These are phyloP conservation scores for Erythrophleum fordii DNA, from an alignment of 306 rosid species.

Conservation along the genomic window DNA sequence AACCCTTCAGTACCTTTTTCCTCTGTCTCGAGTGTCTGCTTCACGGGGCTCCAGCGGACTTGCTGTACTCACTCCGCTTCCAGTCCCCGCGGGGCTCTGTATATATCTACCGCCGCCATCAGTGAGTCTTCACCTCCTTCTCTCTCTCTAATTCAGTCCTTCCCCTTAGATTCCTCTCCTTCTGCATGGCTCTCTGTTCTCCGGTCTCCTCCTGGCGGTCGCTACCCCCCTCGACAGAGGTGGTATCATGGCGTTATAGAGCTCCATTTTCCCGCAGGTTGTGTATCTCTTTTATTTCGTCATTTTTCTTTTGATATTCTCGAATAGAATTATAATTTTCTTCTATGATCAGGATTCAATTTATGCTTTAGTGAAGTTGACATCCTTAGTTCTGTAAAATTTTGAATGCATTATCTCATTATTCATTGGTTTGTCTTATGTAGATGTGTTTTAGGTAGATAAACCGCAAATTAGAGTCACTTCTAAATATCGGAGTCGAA, in stretches of 20 bases:
- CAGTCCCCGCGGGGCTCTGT: too few species aligned
- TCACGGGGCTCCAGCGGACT: too few species aligned
- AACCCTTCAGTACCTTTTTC: too few species aligned
- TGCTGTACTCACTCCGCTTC: too few species aligned
- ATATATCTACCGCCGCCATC: background rate
- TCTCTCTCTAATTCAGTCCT: background rate
- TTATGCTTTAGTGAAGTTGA: background rate
- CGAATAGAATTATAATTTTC: background rate
- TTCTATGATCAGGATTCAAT: background rate
- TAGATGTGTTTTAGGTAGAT: background rate
- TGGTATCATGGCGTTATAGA: background rate
- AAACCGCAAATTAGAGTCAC: background rate
- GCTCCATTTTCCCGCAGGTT: background rate
- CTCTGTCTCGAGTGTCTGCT: too few species aligned
- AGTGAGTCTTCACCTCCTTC: background rate
- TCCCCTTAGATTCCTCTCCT: background rate
- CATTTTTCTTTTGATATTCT: background rate
- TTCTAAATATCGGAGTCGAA: background rate
- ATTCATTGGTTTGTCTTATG: background rate
- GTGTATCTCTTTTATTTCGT: background rate
- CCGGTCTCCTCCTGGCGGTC: background rate
- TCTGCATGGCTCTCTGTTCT: constrained; percentile 2
- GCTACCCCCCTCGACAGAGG: too few species aligned
- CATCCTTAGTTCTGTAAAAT: background rate
- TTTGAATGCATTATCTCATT: background rate